Evolutionary conservation across 768 basidiomycete genomes (phyloP).

Genomic region (Macrolepiota dolichaula): DNA sequence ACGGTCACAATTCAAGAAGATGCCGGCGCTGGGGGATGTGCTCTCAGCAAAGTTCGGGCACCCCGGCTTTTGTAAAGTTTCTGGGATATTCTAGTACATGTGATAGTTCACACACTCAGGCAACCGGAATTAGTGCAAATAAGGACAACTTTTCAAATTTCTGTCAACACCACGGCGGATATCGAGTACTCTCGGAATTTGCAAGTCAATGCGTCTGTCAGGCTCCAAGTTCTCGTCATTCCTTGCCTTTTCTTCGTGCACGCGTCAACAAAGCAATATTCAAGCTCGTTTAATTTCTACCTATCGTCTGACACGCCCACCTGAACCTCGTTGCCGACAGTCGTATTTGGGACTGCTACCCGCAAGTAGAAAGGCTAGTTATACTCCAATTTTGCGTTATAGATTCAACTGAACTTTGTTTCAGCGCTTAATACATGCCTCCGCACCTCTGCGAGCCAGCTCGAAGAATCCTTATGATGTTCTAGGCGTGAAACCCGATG

Average conservation of each 20-base stretch:
- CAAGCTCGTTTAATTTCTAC: slow-evolving; percentile 34
- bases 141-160: slow-evolving; percentile 28
- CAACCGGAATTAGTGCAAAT: slow-evolving; percentile 26
- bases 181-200: slow-evolving; percentile 10
- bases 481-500: slow-evolving; percentile 85
- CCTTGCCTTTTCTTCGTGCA: slow-evolving; percentile 56
- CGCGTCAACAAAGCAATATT: slow-evolving; percentile 30
- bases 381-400: slow-evolving; percentile 1
- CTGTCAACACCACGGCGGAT: slow-evolving; percentile 8
- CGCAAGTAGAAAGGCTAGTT: slow-evolving; percentile 35
- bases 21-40: no score
- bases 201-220: slow-evolving; percentile 51
- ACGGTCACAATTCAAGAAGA: no score
- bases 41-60: no score
- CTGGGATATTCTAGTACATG: slow-evolving; percentile 5
- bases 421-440: slow-evolving; percentile 77
- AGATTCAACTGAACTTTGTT: slow-evolving; percentile 19
- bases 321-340: slow-evolving; percentile 11
- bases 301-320: slow-evolving; percentile 34
- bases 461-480: slow-evolving; percentile 87
- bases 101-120: neutral
- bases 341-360: neutral
- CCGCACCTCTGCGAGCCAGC: slow-evolving; percentile 48
- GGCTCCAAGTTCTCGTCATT: slow-evolving; percentile 50
- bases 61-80: neutral